phyloP scores from a whole-genome alignment of 75 land plant species.

The Cryptomeria japonica region DNA sequence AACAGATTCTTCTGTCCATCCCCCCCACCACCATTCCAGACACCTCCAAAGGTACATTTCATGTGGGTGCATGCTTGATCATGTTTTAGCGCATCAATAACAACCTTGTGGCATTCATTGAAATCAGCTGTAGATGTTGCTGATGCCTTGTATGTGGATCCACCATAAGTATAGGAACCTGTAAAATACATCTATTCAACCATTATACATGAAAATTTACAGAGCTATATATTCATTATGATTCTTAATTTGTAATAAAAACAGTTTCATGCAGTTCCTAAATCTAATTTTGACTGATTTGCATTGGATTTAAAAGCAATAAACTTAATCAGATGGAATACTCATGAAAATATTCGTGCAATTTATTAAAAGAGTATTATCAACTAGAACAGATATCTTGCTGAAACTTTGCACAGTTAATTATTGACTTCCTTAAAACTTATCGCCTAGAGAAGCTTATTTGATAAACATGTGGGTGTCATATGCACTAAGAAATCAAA shows the following conservation, averaged over 20 bases:
- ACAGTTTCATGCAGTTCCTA: neutral
- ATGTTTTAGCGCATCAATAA: slow-evolving; percentile 62
- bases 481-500: neutral
- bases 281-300: neutral
- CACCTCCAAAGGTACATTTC: slow-evolving; percentile 90
- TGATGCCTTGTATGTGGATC: slow-evolving; percentile 41
- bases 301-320: neutral
- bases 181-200: neutral
- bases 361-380: neutral
- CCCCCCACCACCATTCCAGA: slow-evolving; percentile 99
- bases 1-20: slow-evolving; percentile 82
- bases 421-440: neutral
- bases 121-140: slow-evolving; percentile 48
- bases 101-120: slow-evolving; percentile 42
- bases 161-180: slow-evolving; percentile 61
- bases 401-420: neutral
- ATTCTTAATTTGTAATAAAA: neutral
- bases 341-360: neutral
- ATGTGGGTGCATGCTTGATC: slow-evolving; percentile 63
- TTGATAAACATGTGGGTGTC: neutral
- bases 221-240: neutral
- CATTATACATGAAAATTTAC: neutral
- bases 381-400: neutral
- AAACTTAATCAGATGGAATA: neutral
- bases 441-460: neutral